These are phyloP conservation scores for Pleurotus cornucopiae DNA, from an alignment of 768 basidiomycete species.

Conservation along the genomic window DNA sequence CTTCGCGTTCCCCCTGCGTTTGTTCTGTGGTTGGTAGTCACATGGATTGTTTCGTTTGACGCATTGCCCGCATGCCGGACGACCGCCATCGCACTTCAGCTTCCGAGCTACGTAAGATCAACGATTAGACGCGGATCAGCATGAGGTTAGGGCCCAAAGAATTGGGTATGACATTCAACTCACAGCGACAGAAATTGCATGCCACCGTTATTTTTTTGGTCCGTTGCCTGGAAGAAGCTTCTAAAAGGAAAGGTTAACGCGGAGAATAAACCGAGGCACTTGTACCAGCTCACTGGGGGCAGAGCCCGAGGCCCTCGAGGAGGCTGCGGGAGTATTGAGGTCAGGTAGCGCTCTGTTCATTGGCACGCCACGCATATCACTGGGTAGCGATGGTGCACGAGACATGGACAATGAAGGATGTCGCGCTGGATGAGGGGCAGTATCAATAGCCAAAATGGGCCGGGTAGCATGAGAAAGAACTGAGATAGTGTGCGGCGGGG, in stretches of 20 bases:
- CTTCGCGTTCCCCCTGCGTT: slow-evolving; percentile 58
- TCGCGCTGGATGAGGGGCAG: slow-evolving; percentile 41
- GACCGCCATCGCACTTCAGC: slow-evolving; percentile 83
- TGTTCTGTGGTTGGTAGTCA: slow-evolving; percentile 77
- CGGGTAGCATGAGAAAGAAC: slow-evolving; percentile 44
- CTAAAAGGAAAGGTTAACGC: slow-evolving; percentile 13
- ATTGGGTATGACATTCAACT: slow-evolving; percentile 26
- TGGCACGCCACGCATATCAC: slow-evolving; percentile 39
- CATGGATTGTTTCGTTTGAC: slow-evolving; percentile 73
- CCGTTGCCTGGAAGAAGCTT: slow-evolving; percentile 61
- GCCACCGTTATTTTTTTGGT: slow-evolving; percentile 87
- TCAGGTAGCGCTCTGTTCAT: slow-evolving; percentile 40
- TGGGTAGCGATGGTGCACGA: slow-evolving; percentile 41
- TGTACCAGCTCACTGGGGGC: slow-evolving; percentile 30
- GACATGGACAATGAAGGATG: slow-evolving; percentile 41
- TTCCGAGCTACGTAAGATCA: slow-evolving; percentile 60
- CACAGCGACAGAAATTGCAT: slow-evolving; percentile 89
- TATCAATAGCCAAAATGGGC: slow-evolving; percentile 61
- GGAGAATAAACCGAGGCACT: not conserved
- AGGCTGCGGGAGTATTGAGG: slow-evolving; percentile 21
- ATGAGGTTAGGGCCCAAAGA: slow-evolving; percentile 7
- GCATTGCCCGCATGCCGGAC: slow-evolving; percentile 81
- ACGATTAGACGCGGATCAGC: slow-evolving; percentile 11
- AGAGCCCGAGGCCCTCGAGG: slow-evolving; percentile 16
- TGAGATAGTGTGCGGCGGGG: slow-evolving; percentile 35